These are phyloP conservation scores for Tulasnella sp. DNA, from an alignment of 768 basidiomycete species.

Conservation along the genomic window DNA sequence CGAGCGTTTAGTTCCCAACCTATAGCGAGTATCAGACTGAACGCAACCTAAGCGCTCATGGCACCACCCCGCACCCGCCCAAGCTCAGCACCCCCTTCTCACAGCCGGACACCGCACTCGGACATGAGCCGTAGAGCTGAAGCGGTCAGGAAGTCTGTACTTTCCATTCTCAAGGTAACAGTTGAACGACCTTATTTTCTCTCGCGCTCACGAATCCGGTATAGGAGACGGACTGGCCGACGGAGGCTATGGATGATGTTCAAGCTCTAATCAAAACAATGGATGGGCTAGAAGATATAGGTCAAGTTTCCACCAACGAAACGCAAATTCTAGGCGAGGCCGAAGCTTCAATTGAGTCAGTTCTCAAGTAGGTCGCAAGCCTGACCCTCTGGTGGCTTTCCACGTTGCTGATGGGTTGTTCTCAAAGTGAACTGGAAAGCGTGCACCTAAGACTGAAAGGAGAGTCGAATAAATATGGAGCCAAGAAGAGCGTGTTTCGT, in stretches of 20 bases:
- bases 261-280: neutral
- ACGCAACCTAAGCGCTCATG: too few species aligned
- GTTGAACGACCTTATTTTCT: neutral
- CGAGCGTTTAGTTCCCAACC: too few species aligned
- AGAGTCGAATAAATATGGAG: neutral
- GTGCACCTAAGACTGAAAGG: neutral
- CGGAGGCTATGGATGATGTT: neutral
- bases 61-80: neutral
- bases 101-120: neutral
- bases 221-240: neutral
- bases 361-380: neutral
- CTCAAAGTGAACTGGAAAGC: neutral
- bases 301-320: neutral
- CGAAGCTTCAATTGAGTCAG: neutral
- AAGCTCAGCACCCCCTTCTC: neutral
- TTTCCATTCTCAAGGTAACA: neutral
- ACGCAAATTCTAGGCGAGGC: neutral
- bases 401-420: neutral
- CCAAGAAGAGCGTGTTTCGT: neutral
- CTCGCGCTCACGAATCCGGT: neutral
- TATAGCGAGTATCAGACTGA: too few species aligned
- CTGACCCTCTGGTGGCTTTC: neutral
- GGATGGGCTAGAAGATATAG: neutral
- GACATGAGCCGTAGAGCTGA: neutral
- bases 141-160: neutral